Evolutionary conservation across 2,329 filamentous ascomycete species (phyloP), one percentile per base, ranked within the genome.

Genomic region (Venturia nashicola): DNA sequence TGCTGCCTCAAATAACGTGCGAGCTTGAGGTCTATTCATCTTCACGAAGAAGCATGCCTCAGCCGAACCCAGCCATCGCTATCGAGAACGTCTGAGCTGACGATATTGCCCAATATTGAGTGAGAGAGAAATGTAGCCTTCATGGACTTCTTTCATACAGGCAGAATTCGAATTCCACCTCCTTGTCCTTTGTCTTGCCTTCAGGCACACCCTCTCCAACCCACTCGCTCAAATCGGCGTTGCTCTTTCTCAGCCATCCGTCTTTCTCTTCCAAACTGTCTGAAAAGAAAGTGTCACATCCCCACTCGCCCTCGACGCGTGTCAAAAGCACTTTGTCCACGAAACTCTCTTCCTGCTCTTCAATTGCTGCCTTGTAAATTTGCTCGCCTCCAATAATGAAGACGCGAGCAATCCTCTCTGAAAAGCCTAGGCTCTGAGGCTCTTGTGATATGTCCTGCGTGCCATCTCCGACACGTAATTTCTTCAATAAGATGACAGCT

Each of bases 321-420:
- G 90, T 94, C 67, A 93, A 76, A 66, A 94, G 74, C 63, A 94
- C 82, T 18, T 40, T 34, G 34, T 65, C 55, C 57, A 59, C 48
- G 23, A 57, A 36, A 57, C 51, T 63, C 5, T 23, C 60, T 16
- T 46, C 55, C 34, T 42, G 72, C 65, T 85, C 70, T 68, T 76
- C 72, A 71, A 97, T 78, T 16, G 90, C 87, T 27, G 86, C 82
- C 46, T 78, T 79, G 75, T 97, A 99, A 68, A 97, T 87, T 76
- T 91, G 88, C 64, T 86, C 89, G 5, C 94, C 94, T 32, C 94
- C 94, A 70, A 99, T 97, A 54, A 97, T 83, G 74, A 92, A 97
- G 3, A 91, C 81, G 69, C 83, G 82, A 9, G 80, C 82, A 42
- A 86, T 69, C 14, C 67, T 70, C 54, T 68, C 63, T 12, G 57